phyloP scores from a whole-genome alignment of 2,329 filamentous ascomycete genomes.

The Pleoardoris graminearum region DNA sequence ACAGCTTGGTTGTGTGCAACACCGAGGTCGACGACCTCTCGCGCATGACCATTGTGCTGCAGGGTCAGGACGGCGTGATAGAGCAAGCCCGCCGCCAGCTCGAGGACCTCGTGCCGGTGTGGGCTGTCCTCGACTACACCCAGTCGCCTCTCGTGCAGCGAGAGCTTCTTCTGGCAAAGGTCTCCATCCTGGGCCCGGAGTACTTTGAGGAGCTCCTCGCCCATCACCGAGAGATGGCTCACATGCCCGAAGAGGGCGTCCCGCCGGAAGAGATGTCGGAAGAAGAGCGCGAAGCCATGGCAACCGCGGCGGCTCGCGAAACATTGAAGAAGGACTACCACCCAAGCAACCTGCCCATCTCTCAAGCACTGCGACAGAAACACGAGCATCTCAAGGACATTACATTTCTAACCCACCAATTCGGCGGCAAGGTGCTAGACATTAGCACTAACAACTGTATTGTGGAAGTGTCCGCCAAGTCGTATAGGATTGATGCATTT shows the following conservation, averaged over 20 bases:
- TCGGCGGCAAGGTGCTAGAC: constrained; percentile 94
- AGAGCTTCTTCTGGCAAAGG: constrained; percentile 91
- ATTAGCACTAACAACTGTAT: constrained; percentile 99
- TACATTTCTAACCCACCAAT: constrained; percentile 95
- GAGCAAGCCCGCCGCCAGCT: constrained; percentile 95
- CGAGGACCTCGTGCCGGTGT: constrained; percentile 95
- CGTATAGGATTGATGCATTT: constrained; percentile 91
- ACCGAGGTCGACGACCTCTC: constrained; percentile 96
- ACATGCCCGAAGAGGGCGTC: constrained; percentile 43
- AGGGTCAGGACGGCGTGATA: constrained; percentile 93
- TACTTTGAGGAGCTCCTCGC: constrained; percentile 97
- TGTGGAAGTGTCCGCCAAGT: constrained; percentile 94
- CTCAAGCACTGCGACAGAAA: constrained; percentile 91
- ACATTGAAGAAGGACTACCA: constrained; percentile 72
- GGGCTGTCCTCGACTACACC: constrained; percentile 97
- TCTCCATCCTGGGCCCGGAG: constrained; percentile 95
- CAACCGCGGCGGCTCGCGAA: constrained; percentile 44
- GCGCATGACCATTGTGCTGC: constrained; percentile 97
- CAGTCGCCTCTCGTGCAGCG: constrained; percentile 90
- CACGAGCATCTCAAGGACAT: constrained; percentile 96
- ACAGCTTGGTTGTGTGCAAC: constrained; percentile 95
- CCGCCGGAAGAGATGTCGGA: constrained; percentile 33
- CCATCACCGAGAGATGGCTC: constrained; percentile 89
- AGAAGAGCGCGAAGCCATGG: constrained; percentile 36
- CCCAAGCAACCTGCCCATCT: constrained; percentile 80